Conservation (phyloP, 306 rosid genomes). For the Begonia fuchsioides region DNA sequence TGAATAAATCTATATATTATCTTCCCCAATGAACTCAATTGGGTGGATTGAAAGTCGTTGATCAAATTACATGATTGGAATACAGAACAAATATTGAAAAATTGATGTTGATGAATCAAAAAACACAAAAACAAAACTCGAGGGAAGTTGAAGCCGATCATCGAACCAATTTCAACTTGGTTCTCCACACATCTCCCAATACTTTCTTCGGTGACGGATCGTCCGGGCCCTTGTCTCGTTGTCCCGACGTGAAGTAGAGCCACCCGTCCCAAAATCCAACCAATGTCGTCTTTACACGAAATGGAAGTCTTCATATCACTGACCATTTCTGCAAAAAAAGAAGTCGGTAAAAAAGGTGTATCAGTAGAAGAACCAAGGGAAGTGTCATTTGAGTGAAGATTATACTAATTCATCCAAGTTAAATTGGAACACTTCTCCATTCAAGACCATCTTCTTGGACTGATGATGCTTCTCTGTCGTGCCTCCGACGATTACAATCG, state of each 20-base stretch:
- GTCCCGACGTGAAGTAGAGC: constrained; percentile 85
- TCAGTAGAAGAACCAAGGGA: too few relatives aligned
- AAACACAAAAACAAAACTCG: too few relatives aligned
- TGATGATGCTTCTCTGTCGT: constrained; percentile 80
- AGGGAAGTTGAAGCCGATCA: too few relatives aligned
- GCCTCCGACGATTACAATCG: constrained; percentile 69
- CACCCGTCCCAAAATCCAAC: constrained; percentile 74
- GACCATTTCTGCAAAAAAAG: constrained; percentile 56
- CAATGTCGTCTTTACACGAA: constrained; percentile 65
- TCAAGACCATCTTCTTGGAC: constrained; percentile 71
- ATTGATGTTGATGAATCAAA: too few relatives aligned
- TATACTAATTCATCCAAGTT: constrained; percentile 46
- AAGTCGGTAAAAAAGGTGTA: too few relatives aligned
- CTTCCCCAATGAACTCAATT: too few relatives aligned
- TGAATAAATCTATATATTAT: too few relatives aligned
- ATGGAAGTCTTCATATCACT: constrained; percentile 94
- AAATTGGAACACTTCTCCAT: constrained; percentile 78
- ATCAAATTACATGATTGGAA: too few relatives aligned
- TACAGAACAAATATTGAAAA: too few relatives aligned
- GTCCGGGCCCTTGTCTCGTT: constrained; percentile 84
- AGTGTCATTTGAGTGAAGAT: neutral
- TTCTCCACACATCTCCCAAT: constrained; percentile 62
- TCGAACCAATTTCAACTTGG: constrained; percentile 35
- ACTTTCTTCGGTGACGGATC: constrained; percentile 77
- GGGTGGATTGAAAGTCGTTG: too few relatives aligned